Base-by-base conservation (phyloP, 805 yeast genomes). In the Pichia scutulata region DNA sequence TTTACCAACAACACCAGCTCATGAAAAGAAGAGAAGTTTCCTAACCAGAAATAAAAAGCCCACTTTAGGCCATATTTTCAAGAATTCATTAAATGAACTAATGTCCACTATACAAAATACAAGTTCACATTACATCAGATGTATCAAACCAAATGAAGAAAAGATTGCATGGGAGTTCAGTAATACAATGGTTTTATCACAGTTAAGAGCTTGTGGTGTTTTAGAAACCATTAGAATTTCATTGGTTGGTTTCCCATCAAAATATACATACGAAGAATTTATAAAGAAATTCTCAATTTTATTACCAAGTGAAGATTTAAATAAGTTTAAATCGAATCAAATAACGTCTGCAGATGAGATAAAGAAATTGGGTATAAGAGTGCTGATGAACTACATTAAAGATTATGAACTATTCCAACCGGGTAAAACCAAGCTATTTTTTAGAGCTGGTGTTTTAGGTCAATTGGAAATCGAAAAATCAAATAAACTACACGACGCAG, bases 161-260 rank as follows among this genome's bases (percentile, higher is more conserved):
- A 92, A 93, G 67, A 82, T 80, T 52, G 95, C 98, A 1, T 92
- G 99, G 98, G 84, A 83, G 64, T 92, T 92, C 68, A 95, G 89
- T 60, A 88, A 95, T 16, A 75, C 89, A 36, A 90, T 93, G 97
- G 98, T 92, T 8, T 75, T 93, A 51, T 84, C 95, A 4, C 99
- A 92, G 67, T 75, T 92, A 54, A 80, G 99, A 64, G 99, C 99
- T 3, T 92, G 99, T 74, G 99, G 99, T 82, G 98, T 92, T 43
- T 74, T 92, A 58, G 99, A 92, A 66, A 92, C 99, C 1, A 92
- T 92, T 62, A 75, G 96, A 60, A 92, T 92, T 42, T 90, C 97
- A 1, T 89, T 97, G 70, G 97, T 96, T 45, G 99, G 99, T 28
- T 92, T 90, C 76, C 99, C 98, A n/a, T 85, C 97, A 0, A 77